Evolutionary conservation across 2,329 filamentous ascomycete species (phyloP), one percentile per base, ranked within the genome.

Genomic region (Apiospora saccharicola): DNA sequence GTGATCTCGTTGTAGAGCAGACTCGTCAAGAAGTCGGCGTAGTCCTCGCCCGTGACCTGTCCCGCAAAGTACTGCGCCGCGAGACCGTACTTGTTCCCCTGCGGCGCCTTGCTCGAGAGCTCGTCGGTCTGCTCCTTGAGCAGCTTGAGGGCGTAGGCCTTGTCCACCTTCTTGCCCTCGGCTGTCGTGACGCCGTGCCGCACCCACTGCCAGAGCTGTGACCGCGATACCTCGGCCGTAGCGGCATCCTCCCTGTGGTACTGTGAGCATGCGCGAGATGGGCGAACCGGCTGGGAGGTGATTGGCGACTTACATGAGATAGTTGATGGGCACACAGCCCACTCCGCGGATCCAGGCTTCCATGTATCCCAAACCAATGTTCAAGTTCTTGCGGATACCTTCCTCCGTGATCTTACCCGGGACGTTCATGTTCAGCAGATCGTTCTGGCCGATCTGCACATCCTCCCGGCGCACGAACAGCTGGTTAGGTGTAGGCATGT

Each of bases 401-500:
- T 92, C 94, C 83, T 98, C 96, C 78, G 96, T 98, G 81, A 99
- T 89, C 82, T 91, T 89, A 37, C 96, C 96, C 8, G 96, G 95
- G 1, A 98, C 93, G 80, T 98, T 98, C 93, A 98, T 98, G 89
- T 71, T 71, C 14, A 98, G 90, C 70, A 99, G 89, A 80, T 98
- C 96, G 79, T 96, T 97, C 79, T 91, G 92, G 67, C 92, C 92
- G 79, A 99, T 92, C 80, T 90, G 85, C 73, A 98, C 95, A 68
- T 98, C 96, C 83, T 98, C 95, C 75, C 95, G 92, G 75, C 95
- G 94, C 75, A 94, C 86, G 82, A 96, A 96, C 79, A 98, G 91
- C 85, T 99, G 96, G 87, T 99, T 99, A 68, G 96, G 95, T 4
- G 96, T 98, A 13, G 96, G 96, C 96, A 99, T 99, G 88, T 98